Evolutionary conservation across 768 basidiomycete species (phyloP).

Genomic region (Macrocybe gigantea): DNA sequence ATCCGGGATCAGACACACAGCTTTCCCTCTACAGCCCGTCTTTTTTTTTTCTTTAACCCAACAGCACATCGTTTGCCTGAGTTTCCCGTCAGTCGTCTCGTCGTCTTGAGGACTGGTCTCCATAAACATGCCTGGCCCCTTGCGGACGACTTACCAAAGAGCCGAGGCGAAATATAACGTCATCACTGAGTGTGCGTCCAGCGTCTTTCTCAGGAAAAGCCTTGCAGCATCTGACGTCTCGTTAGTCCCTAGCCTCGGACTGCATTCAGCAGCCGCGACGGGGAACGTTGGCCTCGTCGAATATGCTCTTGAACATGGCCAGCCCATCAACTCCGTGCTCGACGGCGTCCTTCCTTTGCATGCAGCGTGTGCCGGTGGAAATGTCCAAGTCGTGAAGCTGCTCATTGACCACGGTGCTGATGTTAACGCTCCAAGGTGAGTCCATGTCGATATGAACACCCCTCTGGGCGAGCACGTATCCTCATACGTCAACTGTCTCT

Average conservation of each 20-base stretch:
- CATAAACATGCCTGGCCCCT: slow-evolving; percentile 38
- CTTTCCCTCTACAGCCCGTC: too few species aligned
- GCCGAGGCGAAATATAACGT: slow-evolving; percentile 55
- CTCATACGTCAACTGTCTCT: slow-evolving; percentile 4
- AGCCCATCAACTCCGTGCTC: slow-evolving; percentile 93
- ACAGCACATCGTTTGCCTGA: too few species aligned
- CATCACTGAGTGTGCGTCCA: slow-evolving; percentile 47
- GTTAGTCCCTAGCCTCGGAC: slow-evolving; percentile 67
- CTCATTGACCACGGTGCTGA: slow-evolving; percentile 95
- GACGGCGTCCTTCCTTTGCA: slow-evolving; percentile 97
- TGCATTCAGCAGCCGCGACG: slow-evolving; percentile 72
- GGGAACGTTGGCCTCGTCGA: slow-evolving; percentile 92
- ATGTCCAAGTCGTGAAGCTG: slow-evolving; percentile 79
- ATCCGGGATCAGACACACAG: too few species aligned
- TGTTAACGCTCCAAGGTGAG: slow-evolving; percentile 89
- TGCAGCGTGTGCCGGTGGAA: slow-evolving; percentile 89
- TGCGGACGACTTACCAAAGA: slow-evolving; percentile 40
- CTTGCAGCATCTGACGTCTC: slow-evolving; percentile 7
- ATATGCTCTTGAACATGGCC: slow-evolving; percentile 90
- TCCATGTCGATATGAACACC: slow-evolving; percentile 11
- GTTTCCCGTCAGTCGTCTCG: too few species aligned
- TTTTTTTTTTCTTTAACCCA: too few species aligned
- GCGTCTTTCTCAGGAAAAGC: background rate
- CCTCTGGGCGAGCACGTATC: slow-evolving; percentile 3
- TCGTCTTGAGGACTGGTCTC: too few species aligned